phyloP scores from a whole-genome alignment of 495 filamentous ascomycete species.

The Hypoxylon trugodes region DNA sequence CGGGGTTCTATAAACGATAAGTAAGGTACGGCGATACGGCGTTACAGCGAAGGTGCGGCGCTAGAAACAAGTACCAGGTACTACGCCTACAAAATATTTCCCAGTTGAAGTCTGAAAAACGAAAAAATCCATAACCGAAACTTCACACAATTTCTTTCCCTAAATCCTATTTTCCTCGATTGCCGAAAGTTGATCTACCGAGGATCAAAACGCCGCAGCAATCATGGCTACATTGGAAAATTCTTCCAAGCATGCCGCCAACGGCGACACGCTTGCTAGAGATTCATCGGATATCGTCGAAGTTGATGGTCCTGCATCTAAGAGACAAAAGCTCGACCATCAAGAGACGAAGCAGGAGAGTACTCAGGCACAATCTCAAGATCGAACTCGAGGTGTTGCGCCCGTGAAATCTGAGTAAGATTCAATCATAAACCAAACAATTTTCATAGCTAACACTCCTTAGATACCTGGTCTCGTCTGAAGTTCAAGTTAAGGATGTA shows the following conservation, averaged over 20 bases:
- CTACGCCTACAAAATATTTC: neutral
- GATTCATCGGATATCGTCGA: conserved; percentile 10
- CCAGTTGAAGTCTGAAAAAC: neutral
- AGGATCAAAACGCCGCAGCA: neutral
- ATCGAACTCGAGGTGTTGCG: conserved; percentile 72
- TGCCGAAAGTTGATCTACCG: conserved; percentile 8
- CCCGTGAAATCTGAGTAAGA: conserved; percentile 85
- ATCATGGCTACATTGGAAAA: conserved; percentile 11
- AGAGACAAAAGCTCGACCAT: conserved; percentile 43
- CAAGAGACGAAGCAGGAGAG: conserved; percentile 42
- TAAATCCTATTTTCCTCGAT: neutral
- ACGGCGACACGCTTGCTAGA: conserved; percentile 10
- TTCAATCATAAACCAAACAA: neutral
- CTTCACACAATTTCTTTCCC: conserved; percentile 3
- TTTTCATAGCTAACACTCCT: conserved; percentile 31
- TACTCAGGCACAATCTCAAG: conserved; percentile 40
- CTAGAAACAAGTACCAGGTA: neutral
- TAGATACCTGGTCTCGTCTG: conserved; percentile 66
- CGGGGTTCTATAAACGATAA: conserved; percentile 7
- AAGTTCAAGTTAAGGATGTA: conserved; percentile 40
- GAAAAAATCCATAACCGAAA: conserved; percentile 13
- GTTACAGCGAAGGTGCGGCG: too few relatives aligned
- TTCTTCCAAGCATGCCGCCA: conserved; percentile 14
- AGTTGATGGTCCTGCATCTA: conserved; percentile 39
- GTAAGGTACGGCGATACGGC: too few relatives aligned